phyloP scores from a whole-genome alignment of 2,329 filamentous ascomycete species.

The Metarhizium album region DNA sequence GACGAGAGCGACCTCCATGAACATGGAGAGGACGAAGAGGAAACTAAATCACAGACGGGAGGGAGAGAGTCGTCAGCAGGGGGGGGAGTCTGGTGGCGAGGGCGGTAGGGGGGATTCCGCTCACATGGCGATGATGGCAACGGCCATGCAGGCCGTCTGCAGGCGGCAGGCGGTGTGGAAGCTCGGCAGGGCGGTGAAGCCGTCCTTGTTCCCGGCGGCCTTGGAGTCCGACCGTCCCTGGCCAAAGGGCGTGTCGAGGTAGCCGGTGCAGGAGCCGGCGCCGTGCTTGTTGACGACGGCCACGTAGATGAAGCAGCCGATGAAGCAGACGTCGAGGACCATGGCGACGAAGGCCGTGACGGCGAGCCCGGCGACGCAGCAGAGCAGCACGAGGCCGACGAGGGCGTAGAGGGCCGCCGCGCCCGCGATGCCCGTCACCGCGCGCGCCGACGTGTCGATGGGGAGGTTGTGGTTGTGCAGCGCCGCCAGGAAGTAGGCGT shows the following conservation, averaged over 20 bases:
- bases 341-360: constrained; percentile 66
- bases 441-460: constrained; percentile 57
- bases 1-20: constrained; percentile 56
- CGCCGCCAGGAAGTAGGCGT: constrained; percentile 74
- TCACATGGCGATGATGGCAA: constrained; percentile 68
- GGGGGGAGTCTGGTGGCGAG: too few species aligned
- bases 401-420: constrained; percentile 64
- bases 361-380: constrained; percentile 64
- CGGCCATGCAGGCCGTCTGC: constrained; percentile 66
- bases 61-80: too few species aligned
- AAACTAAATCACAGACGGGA: constrained; percentile 38
- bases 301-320: constrained; percentile 70
- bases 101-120: too few species aligned
- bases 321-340: constrained; percentile 66
- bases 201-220: constrained; percentile 30
- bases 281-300: constrained; percentile 64
- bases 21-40: constrained; percentile 64
- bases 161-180: constrained; percentile 54
- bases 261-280: constrained; percentile 47
- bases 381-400: constrained; percentile 61
- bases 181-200: constrained; percentile 37
- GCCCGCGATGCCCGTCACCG: constrained; percentile 70
- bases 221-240: constrained; percentile 43
- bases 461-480: constrained; percentile 51
- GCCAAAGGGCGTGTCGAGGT: constrained; percentile 59